Conservation (phyloP, 805 yeast species). For the Candida tibetensis region DNA sequence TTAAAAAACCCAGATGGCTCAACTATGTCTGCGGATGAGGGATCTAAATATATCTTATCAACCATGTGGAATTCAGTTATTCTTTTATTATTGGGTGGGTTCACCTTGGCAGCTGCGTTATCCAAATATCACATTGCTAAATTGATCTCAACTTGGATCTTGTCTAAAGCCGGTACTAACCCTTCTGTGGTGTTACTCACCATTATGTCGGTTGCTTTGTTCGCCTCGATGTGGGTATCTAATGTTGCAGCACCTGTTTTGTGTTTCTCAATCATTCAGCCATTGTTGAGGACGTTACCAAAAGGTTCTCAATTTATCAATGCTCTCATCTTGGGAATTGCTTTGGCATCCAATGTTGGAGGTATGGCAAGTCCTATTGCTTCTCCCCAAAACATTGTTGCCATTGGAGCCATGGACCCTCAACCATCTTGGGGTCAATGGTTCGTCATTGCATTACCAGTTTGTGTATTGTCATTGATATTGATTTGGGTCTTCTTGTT, state of each 20-base stretch:
- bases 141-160: conserved; percentile 47
- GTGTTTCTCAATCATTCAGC: conserved; percentile 50
- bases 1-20: conserved; percentile 54
- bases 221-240: conserved; percentile 57
- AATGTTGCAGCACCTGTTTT: conserved; percentile 57
- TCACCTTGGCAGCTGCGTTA: conserved; percentile 53
- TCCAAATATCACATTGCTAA: conserved; percentile 54
- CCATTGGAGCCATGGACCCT: conserved; percentile 51
- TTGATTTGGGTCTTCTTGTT: conserved; percentile 51
- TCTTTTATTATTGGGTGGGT: conserved; percentile 51
- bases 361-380: conserved; percentile 58
- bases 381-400: conserved; percentile 54
- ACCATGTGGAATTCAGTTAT: conserved; percentile 57
- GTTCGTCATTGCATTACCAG: conserved; percentile 52
- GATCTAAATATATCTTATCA: conserved; percentile 44
- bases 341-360: conserved; percentile 50
- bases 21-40: conserved; percentile 39
- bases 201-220: conserved; percentile 49
- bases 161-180: conserved; percentile 49
- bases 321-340: conserved; percentile 46
- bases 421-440: conserved; percentile 57
- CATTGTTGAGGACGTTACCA: conserved; percentile 44
- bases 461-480: conserved; percentile 39
- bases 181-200: conserved; percentile 48
- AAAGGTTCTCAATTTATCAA: conserved; percentile 39